These are phyloP conservation scores for Myriosclerotinia curreyana DNA, from an alignment of 2,329 filamentous ascomycete species.

Conservation along the genomic window DNA sequence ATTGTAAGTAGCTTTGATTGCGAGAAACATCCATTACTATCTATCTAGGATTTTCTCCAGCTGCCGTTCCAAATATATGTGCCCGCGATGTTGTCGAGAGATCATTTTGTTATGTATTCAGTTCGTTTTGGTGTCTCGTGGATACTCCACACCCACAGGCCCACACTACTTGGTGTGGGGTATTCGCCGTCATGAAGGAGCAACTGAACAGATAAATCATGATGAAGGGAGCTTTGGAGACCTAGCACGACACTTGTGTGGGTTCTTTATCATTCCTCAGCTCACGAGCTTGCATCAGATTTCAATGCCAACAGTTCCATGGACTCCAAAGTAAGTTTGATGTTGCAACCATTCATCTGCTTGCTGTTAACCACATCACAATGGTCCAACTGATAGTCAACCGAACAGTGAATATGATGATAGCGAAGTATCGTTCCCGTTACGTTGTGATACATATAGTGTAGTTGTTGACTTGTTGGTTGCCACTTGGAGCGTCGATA, in stretches of 20 bases:
- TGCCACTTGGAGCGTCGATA: background rate
- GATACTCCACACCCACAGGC: background rate
- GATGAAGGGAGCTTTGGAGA: background rate
- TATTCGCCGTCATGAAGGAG: slow-evolving; percentile 7
- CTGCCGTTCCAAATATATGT: background rate
- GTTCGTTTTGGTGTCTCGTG: background rate
- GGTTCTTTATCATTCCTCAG: background rate
- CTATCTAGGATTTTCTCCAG: background rate
- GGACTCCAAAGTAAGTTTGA: too few relatives aligned
- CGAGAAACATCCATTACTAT: background rate
- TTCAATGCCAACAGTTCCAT: background rate
- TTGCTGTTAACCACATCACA: background rate
- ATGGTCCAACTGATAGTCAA: background rate
- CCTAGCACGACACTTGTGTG: background rate
- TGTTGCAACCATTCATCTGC: background rate
- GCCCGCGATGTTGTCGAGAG: background rate
- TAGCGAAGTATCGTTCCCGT: background rate
- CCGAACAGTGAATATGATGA: background rate
- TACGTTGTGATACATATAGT: background rate
- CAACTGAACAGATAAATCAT: slow-evolving; percentile 12
- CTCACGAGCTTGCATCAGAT: background rate
- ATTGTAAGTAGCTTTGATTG: background rate
- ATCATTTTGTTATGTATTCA: background rate
- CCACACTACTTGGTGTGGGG: slow-evolving; percentile 7
- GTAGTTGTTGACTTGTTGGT: background rate